Evolutionary conservation across 352 stramenopile genomes (phyloP).

Genomic region (Phytophthora quininea): DNA sequence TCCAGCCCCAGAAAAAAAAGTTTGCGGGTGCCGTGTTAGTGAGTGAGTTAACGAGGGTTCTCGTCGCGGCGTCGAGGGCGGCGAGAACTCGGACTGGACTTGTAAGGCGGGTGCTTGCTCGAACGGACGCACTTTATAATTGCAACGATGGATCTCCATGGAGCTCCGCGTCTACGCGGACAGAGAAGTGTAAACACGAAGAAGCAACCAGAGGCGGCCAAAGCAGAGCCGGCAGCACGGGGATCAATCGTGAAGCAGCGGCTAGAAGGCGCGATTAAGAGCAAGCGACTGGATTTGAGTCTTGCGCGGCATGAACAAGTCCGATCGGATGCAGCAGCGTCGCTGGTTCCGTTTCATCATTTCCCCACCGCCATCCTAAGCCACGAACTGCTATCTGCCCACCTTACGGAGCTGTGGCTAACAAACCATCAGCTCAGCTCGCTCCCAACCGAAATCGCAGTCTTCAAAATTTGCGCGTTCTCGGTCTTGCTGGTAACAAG

Average conservation of each 20-base stretch:
- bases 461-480: conserved; percentile 55
- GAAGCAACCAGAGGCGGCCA: not conserved
- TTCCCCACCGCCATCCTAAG: conserved; percentile 50
- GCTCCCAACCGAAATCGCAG: conserved; percentile 53
- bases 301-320: conserved; percentile 13
- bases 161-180: too few species aligned
- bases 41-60: too few species aligned
- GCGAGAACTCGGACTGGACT: too few species aligned
- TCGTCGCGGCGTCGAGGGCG: too few species aligned
- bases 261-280: conserved; percentile 29
- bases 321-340: conserved; percentile 3
- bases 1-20: too few species aligned
- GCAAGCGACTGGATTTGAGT: conserved; percentile 52
- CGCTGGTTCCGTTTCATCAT: conserved; percentile 32
- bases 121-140: too few species aligned
- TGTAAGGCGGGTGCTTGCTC: too few species aligned
- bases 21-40: too few species aligned
- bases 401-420: conserved; percentile 64
- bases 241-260: conserved; percentile 30
- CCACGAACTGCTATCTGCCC: conserved; percentile 36
- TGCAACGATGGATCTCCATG: too few species aligned
- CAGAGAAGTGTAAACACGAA: too few species aligned
- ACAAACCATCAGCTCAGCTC: conserved; percentile 60
- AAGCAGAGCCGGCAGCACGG: conserved; percentile 1
- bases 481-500: conserved; percentile 65